These are phyloP conservation scores for Solanum commersonii DNA, from an alignment of 257 asterid genomes.

Conservation along the genomic window DNA sequence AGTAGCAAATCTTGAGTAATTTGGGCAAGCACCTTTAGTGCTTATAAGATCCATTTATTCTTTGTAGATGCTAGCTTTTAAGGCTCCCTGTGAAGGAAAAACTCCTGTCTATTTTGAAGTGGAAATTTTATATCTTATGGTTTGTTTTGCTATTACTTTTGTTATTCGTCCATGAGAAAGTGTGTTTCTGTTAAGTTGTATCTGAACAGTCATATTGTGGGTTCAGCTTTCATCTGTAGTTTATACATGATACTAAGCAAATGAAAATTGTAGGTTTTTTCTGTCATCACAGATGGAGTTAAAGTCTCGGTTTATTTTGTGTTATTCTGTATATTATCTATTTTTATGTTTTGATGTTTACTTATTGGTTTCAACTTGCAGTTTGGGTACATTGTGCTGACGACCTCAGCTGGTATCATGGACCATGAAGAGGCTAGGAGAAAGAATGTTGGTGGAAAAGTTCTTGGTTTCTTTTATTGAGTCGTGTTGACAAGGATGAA, in stretches of 20 bases:
- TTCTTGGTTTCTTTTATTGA: background rate
- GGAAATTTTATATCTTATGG: too few relatives aligned
- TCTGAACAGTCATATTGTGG: background rate
- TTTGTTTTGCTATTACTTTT: too few relatives aligned
- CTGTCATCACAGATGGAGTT: too few relatives aligned
- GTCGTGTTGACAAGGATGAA: background rate
- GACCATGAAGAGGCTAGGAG: background rate
- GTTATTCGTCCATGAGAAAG: too few relatives aligned
- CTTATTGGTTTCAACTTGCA: background rate
- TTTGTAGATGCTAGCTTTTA: background rate
- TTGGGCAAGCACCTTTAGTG: background rate
- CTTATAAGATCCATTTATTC: background rate
- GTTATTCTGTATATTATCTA: background rate
- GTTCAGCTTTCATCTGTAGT: background rate
- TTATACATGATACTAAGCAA: background rate
- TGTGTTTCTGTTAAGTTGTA: background rate
- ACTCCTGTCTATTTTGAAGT: too few relatives aligned
- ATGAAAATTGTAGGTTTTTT: too few relatives aligned
- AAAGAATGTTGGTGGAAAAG: background rate
- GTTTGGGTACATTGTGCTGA: background rate
- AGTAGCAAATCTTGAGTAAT: background rate
- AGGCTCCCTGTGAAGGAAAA: too few relatives aligned
- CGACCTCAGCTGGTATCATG: background rate
- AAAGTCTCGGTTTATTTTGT: too few relatives aligned
- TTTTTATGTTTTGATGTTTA: background rate